Evolutionary conservation across 179 eudicot genomes (phyloP).

Genomic region (Silene vulgaris): DNA sequence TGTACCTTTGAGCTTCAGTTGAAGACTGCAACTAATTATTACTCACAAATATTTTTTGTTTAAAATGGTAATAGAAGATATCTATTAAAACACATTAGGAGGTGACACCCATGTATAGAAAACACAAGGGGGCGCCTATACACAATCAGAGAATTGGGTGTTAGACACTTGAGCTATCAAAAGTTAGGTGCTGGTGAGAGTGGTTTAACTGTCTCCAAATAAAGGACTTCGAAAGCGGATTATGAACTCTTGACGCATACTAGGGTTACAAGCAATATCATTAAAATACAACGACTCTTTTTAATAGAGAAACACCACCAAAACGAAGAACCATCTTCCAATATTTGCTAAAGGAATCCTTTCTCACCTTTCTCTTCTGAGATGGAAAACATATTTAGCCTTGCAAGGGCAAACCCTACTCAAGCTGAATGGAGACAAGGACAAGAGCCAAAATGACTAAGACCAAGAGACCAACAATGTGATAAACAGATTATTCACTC

Average conservation of each 20-base stretch:
- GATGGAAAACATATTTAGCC: not conserved
- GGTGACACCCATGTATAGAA: conserved; percentile 8
- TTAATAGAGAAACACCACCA: not conserved
- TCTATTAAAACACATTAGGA: not conserved
- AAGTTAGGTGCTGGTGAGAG: not conserved
- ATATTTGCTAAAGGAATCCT: not conserved
- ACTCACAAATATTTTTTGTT: not conserved
- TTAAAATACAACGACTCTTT: not conserved
- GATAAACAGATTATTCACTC: not conserved
- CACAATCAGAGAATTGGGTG: not conserved
- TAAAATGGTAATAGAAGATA: not conserved
- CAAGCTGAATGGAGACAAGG: not conserved
- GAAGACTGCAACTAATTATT: not conserved
- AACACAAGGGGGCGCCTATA: not conserved
- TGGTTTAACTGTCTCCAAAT: not conserved
- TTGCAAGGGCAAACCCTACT: not conserved
- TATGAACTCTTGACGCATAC: not conserved
- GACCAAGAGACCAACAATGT: not conserved
- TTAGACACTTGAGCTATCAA: not conserved
- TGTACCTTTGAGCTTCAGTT: conserved; percentile 21
- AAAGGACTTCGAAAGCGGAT: not conserved
- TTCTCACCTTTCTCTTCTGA: no score
- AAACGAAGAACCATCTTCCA: conserved; percentile 2
- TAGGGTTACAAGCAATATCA: not conserved
- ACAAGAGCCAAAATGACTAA: not conserved